Base-by-base conservation (phyloP, 2,329 filamentous ascomycete species). In the Hypoxylon sp. region DNA sequence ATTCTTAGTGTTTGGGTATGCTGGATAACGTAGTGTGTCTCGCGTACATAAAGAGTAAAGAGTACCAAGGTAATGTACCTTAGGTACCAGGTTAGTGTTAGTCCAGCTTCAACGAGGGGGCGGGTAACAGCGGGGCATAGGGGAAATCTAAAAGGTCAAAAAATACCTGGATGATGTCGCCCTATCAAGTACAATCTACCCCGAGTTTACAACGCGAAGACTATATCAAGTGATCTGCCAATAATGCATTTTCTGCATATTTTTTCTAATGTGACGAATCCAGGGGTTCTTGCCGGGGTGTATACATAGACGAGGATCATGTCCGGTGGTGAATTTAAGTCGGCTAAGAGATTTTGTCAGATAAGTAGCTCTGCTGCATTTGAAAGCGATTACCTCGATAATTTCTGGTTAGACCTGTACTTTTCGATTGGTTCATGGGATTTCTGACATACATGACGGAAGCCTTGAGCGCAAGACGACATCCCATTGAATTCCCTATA, bases 101-200 rank as follows among this genome's bases (percentile, higher is more conserved):
- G 31, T 63, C 55, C 48, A 62, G 46, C 48, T 61, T 47, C 37
- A 37, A 17, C 39, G 17, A 19, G 35, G 24, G 44, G 24, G 56
- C 66, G 66, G 66, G 57, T 68, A 68, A 70, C 35, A 68, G 63
- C 55, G 68, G 68, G 68, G 65, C 59, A 42, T 10, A 11, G 51
- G 51, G 47, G 42, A 17, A 24, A 55, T 48, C 42, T 22, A 55
- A 58, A 48, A 47, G 24, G 24, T 19, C 53, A 44, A 44, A 44
- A 29, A 22, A 24, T n/a, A 31, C 26, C 19, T 19, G 9, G 17
- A 42, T 11, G 17, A 37, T 37, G 13, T 14, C 19, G 39, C 9
- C 9, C 10, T 22, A 33, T 17, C 17, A 33, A 48, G 42, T 51
- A 47, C 24, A 50, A 6, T 57, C 42, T 51, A 62, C 62, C 19